A percentile compares a stretch with the other conserved stretches of the same genome.
phyloP scores from a whole-genome alignment of 2,329 filamentous ascomycete genomes.

The Biscogniauxia sp. region DNA sequence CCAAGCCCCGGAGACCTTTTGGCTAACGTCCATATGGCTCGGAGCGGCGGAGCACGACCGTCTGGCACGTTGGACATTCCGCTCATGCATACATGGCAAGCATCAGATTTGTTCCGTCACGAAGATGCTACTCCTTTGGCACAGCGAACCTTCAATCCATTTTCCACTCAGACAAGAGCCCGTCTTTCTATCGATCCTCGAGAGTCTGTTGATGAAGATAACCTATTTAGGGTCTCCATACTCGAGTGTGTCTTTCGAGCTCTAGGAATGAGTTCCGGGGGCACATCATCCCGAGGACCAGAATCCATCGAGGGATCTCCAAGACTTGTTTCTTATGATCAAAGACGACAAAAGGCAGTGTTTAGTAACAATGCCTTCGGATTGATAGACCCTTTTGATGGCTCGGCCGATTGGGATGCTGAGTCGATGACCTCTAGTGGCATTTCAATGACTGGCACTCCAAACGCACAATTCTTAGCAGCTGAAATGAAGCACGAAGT shows the following conservation, averaged over 20 bases:
- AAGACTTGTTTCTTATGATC: slow-evolving; percentile 78
- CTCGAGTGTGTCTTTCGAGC: slow-evolving; percentile 95
- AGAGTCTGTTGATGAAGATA: slow-evolving; percentile 84
- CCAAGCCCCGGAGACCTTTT: slow-evolving; percentile 76
- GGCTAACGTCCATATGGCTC: slow-evolving; percentile 70
- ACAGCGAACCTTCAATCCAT: slow-evolving; percentile 54
- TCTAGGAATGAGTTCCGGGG: slow-evolving; percentile 73
- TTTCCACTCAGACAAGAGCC: slow-evolving; percentile 49
- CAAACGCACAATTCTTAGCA: slow-evolving; percentile 63
- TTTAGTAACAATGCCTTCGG: slow-evolving; percentile 85
- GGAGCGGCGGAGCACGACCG: slow-evolving; percentile 51
- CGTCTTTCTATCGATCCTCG: slow-evolving; percentile 62
- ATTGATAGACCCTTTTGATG: slow-evolving; percentile 82
- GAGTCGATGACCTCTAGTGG: slow-evolving; percentile 79
- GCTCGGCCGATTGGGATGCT: slow-evolving; percentile 74
- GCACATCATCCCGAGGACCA: slow-evolving; percentile 61
- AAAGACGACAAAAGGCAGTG: slow-evolving; percentile 72
- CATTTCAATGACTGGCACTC: slow-evolving; percentile 57
- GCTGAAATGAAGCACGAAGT: slow-evolving; percentile 88
- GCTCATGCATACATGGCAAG: slow-evolving; percentile 26
- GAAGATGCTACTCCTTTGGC: slow-evolving; percentile 46
- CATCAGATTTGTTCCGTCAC: slow-evolving; percentile 31
- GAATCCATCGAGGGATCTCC: slow-evolving; percentile 85
- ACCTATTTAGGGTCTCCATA: slow-evolving; percentile 83
- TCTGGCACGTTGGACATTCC: slow-evolving; percentile 30